Base-by-base conservation (phyloP, 176 grass and related monocot genomes). In the Paspalum vaginatum region DNA sequence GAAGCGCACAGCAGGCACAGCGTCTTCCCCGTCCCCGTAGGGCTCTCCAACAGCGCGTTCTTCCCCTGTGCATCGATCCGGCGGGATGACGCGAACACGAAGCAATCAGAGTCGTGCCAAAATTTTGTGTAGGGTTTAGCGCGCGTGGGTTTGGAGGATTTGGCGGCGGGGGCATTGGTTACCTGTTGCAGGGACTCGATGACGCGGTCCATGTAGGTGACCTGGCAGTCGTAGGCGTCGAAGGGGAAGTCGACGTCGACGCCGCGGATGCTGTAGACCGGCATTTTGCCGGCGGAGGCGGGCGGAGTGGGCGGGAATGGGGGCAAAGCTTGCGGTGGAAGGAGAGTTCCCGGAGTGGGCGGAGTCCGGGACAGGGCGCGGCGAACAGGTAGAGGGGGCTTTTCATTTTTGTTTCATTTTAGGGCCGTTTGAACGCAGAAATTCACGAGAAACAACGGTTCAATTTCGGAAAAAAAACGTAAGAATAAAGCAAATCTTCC, bases 161-260 rank as follows among this genome's bases (percentile, higher is more conserved):
- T 8, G 15, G 43, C 54, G 6, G 41, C 47, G 26, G 53, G 70
- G 58, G 24, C 64, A 8, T 45, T 43, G 20, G 7, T 68, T 46
- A 98, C 95, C 92, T 98, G 85, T 53, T 95, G 92, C 43, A 98
- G 79, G 22, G 95, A 98, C 66, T 91, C 86, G 65, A 98, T 86
- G 70, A 98, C 90, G 75, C 93, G 91, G 47, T 98, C 88, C 95
- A 98, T 95, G 78, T 98, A 95, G 84, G 89, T 87, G 66, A 95
- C 48, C 78, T 98, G 92, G 78, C 80, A 93, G 48, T 95, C 90
- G 65, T 98, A 98, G 26, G 95, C 95, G 12, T 98, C 89, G 70
- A 77, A 98, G 22, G 95, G 95, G 88, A 98, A 95, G 80, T 94
- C 92, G 24, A 98, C 90, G 59, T 86, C 67, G 84, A 98, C 81